Percentiles rank a stretch among this genome's conserved stretches.
phyloP scores from a whole-genome alignment of 2,329 filamentous ascomycete species.

The Pseudogymnoascus sp. region DNA sequence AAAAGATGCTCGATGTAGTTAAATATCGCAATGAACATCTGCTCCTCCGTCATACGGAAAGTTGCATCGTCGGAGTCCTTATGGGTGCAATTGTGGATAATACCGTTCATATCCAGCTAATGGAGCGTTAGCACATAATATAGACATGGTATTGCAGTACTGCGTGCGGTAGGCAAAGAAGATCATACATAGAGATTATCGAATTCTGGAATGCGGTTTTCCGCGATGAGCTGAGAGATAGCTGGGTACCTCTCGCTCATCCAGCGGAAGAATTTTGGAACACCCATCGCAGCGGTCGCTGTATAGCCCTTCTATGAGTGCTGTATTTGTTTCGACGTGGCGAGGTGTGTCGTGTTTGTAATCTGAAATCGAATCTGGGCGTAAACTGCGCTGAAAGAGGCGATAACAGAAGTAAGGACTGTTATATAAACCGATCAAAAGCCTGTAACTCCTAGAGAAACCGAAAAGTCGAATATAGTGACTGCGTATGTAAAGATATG shows the following conservation, averaged over 20 bases:
- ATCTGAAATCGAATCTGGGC: neutral
- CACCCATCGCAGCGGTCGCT: slow-evolving; percentile 36
- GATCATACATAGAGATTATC: slow-evolving; percentile 78
- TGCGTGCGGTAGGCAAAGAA: slow-evolving; percentile 14
- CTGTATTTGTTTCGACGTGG: neutral
- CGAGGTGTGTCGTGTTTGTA: neutral
- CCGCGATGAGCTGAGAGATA: slow-evolving; percentile 95
- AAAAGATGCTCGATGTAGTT: slow-evolving; percentile 99
- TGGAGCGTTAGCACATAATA: neutral
- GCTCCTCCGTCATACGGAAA: slow-evolving; percentile 89
- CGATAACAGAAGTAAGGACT: slow-evolving; percentile 5
- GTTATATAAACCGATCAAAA: slow-evolving; percentile 5
- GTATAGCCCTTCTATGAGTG: slow-evolving; percentile 4
- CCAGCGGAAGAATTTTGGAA: slow-evolving; percentile 61
- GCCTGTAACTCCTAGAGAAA: slow-evolving; percentile 6
- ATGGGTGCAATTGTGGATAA: slow-evolving; percentile 99
- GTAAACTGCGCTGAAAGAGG: slow-evolving; percentile 2
- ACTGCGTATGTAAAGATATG: neutral
- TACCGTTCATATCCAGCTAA: slow-evolving; percentile 88
- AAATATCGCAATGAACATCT: slow-evolving; percentile 99
- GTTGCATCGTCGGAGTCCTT: slow-evolving; percentile 89
- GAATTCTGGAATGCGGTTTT: slow-evolving; percentile 98
- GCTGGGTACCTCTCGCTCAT: slow-evolving; percentile 97
- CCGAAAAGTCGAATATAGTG: neutral
- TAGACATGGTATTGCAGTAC: neutral